Conservation (phyloP, 768 basidiomycete genomes). For the Boletus reticulatus region DNA sequence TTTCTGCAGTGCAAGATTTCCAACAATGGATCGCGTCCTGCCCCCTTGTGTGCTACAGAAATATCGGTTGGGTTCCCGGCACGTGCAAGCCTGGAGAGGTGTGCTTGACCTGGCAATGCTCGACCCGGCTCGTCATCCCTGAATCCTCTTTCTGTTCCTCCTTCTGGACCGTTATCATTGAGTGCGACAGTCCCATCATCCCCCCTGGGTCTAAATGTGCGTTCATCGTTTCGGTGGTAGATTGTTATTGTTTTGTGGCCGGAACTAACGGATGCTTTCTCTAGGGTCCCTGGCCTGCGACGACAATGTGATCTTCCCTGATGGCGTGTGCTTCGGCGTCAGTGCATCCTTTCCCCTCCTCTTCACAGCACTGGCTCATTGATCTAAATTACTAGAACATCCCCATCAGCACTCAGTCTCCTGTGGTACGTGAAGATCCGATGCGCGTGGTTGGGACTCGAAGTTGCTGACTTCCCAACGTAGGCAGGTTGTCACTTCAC, state of each 20-base stretch:
- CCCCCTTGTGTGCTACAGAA: conserved; percentile 1
- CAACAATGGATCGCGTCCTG: background rate
- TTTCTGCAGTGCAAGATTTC: background rate
- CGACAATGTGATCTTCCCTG: conserved; percentile 4
- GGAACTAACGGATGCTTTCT: background rate
- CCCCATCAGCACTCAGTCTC: background rate
- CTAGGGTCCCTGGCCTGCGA: conserved; percentile 5
- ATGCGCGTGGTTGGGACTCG: background rate
- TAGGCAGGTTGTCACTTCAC: background rate
- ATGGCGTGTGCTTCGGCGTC: conserved; percentile 3
- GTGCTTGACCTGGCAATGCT: conserved; percentile 1
- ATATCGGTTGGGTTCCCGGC: background rate
- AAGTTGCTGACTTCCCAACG: background rate
- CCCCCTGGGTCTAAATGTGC: conserved; percentile 3
- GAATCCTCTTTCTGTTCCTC: background rate
- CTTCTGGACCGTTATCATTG: conserved; percentile 11
- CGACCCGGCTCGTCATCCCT: background rate
- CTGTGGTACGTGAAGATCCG: background rate
- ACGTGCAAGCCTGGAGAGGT: background rate
- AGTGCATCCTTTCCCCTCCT: background rate
- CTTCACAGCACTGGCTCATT: background rate
- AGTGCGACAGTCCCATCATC: conserved; percentile 1
- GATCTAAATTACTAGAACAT: background rate
- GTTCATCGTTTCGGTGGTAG: background rate
- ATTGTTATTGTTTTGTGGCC: background rate